phyloP scores from a whole-genome alignment of 331 rosid species.

The Malus hybrid region DNA sequence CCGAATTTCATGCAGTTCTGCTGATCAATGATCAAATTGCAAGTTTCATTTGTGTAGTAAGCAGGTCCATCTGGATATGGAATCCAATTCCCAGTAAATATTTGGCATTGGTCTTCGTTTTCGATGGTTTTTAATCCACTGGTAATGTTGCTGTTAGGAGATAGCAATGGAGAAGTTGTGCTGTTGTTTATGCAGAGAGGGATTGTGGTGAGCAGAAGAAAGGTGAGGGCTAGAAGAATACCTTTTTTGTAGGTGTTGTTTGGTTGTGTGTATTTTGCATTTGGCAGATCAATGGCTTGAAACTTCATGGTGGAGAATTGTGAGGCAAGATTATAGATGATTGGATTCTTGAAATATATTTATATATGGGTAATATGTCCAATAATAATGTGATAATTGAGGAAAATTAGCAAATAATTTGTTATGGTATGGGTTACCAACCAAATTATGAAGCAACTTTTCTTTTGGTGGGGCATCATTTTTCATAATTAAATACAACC shows the following conservation, averaged over 20 bases:
- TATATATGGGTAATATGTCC: neutral
- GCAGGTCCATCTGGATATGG: conserved; percentile 36
- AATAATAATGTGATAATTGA: neutral
- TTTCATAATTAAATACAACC: conserved; percentile 15
- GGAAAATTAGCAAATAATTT: neutral
- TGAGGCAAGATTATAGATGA: conserved; percentile 11
- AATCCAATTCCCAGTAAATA: conserved; percentile 73
- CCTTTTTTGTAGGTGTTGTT: conserved; percentile 23
- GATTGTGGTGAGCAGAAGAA: conserved; percentile 41
- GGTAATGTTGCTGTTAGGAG: conserved; percentile 16
- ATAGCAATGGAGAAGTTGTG: conserved; percentile 25
- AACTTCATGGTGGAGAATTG: conserved; percentile 45
- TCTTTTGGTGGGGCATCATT: conserved; percentile 10
- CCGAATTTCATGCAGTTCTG: conserved; percentile 82
- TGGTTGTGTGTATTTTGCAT: conserved; percentile 36
- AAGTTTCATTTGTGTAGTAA: conserved; percentile 14
- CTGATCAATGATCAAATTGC: conserved; percentile 48
- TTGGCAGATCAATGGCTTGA: conserved; percentile 27
- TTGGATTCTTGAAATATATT: conserved; percentile 14
- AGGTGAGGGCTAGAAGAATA: conserved; percentile 39
- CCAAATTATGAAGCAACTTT: conserved; percentile 12
- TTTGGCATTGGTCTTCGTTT: conserved; percentile 34
- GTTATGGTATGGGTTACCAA: conserved; percentile 12
- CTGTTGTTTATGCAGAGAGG: conserved; percentile 41
- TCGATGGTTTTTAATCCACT: conserved; percentile 11